Evolutionary conservation across 192 early-diverging fungal genomes (phyloP), one percentile per base, ranked within the genome.

Genomic region (Rhizophagus sp.): DNA sequence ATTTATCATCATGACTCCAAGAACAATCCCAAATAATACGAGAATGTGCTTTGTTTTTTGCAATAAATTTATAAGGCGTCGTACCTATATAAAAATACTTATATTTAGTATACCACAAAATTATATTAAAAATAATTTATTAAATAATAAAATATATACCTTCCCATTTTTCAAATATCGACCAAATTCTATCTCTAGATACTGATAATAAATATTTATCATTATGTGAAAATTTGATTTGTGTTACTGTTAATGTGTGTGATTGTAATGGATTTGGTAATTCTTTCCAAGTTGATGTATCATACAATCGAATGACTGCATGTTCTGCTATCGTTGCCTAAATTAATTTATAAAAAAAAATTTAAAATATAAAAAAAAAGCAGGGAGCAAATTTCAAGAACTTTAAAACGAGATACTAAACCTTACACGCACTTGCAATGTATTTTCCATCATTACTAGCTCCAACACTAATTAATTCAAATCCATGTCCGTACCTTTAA

Each of bases 11-110:
- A 30, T 87, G 89, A 52, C 89, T 88, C 96, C 96, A 99, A 4
- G 91, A 86, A 44, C 90, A 92, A 81, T 94, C 92, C 97, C 97
- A 99, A 24, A 99, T 91, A 69, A 99, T 97, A 73, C 97, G 91
- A 0, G 95, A 89, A 83, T 99, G 97, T 22, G 96, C 93, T 83
- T 95, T 95, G 64, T 87, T 82, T 41, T 90, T 89, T 27, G 80
- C 79, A 2, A 88, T 80, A 27, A 94, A 81, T 62, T 83, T 85
- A 84, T 93, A 97, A 4, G 87, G 85, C 36, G 81, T 76, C 2
- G 79, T 85, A 84, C 68, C 74, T 34, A 66, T 22, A 71, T 30
- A 65, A 33, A 34, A 30, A 49, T 24, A 8, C 6, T 41, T 22
- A 52, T 30, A 30, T 30, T 25, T 36, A 36, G 4, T 36, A 22